These are phyloP conservation scores for Microglena sp. DNA, from an alignment of 139 green algal species.

Conservation along the genomic window DNA sequence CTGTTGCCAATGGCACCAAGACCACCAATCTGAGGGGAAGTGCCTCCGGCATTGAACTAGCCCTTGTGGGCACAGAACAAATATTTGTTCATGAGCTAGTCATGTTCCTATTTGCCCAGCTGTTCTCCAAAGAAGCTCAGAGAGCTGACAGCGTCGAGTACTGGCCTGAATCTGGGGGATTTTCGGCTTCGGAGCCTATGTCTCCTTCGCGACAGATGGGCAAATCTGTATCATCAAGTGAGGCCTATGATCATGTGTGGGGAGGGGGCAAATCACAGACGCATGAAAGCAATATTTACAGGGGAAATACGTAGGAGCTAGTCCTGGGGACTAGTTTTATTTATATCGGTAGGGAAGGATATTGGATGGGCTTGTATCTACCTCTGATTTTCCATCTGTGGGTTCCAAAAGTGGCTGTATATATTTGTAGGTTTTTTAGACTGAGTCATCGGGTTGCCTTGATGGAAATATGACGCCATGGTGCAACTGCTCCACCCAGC, in stretches of 20 bases:
- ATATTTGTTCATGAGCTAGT: slow-evolving; percentile 50
- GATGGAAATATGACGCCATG: too few species aligned
- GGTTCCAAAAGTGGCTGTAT: too few species aligned
- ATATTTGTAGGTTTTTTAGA: too few species aligned
- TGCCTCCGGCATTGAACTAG: not conserved
- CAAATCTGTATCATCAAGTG: slow-evolving; percentile 14
- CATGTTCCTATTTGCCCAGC: slow-evolving; percentile 60
- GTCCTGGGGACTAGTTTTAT: too few species aligned
- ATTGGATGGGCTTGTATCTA: not conserved
- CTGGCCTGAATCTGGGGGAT: slow-evolving; percentile 45
- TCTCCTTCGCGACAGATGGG: slow-evolving; percentile 16
- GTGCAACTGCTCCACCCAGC: too few species aligned
- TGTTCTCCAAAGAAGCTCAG: slow-evolving; percentile 51
- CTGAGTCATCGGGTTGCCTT: too few species aligned
- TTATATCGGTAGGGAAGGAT: not conserved
- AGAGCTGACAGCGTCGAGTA: slow-evolving; percentile 56
- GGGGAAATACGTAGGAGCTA: not conserved
- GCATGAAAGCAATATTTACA: not conserved
- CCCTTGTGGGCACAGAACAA: slow-evolving; percentile 3
- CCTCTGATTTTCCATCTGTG: not conserved
- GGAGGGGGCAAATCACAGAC: too few species aligned
- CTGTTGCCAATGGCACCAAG: slow-evolving; percentile 1
- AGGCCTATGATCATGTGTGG: not conserved
- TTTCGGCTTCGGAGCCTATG: slow-evolving; percentile 8
- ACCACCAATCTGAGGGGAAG: not conserved